Conservation (phyloP, 139 green algal genomes). For the Asterochloris erici region DNA sequence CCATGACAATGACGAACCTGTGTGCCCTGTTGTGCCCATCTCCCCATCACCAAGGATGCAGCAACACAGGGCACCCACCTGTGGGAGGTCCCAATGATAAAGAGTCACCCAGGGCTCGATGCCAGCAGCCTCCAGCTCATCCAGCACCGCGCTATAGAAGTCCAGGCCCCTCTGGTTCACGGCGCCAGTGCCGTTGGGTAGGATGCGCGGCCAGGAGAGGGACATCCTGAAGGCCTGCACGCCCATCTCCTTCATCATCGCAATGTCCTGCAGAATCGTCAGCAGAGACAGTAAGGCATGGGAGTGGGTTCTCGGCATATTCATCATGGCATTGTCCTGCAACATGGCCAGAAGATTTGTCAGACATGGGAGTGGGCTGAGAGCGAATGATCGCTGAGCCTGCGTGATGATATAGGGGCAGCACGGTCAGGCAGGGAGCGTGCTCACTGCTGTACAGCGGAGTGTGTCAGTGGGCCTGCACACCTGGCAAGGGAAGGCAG, state of each 20-base stretch:
- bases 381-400: background rate
- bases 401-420: background rate
- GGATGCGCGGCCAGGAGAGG: conserved; percentile 45
- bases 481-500: too few species aligned
- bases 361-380: background rate
- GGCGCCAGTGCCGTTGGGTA: conserved; percentile 27
- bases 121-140: conserved; percentile 38
- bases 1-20: background rate
- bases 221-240: conserved; percentile 43
- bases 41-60: background rate
- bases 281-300: background rate
- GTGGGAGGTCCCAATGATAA: conserved; percentile 54
- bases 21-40: background rate
- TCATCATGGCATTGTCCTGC: background rate
- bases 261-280: conserved; percentile 28
- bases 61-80: background rate
- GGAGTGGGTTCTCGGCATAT: background rate
- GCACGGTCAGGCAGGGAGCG: too few species aligned
- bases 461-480: too few species aligned
- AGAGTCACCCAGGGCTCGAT: conserved; percentile 54
- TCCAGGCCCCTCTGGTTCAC: conserved; percentile 27
- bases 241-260: conserved; percentile 39
- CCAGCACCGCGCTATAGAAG: conserved; percentile 48
- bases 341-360: background rate
- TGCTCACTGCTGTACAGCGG: too few species aligned